Evolutionary conservation across 139 green algal species (phyloP), one percentile per base, ranked within the genome.

Genomic region (Chlorella sp.): DNA sequence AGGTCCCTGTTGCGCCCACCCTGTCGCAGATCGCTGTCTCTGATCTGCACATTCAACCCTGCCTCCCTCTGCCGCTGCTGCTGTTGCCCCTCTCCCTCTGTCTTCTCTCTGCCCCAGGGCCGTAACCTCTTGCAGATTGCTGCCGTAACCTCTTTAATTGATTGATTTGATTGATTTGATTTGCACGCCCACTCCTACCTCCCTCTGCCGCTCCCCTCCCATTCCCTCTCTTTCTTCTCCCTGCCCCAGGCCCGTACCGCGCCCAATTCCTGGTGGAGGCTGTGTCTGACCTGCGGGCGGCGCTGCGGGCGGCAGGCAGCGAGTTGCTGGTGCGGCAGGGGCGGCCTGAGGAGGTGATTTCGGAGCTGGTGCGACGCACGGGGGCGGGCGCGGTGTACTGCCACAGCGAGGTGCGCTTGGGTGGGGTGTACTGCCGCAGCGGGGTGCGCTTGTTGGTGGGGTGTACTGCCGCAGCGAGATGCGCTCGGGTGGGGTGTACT

Each of bases 271-370:
- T 97, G 48, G 26, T 93, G 26, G 79, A 97, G 87, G 95, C 92
- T 14, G 94, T 97, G 75, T 88, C 91, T 9, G 93, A 96, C 87
- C 86, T 96, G 88, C 91, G 94, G 5, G n/a, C 30, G 16, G 77
- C 75, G 60, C 89, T 96, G 85, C 80, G 90, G 18, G 60, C 64
- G 14, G 68, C 53, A 2, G 94, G 94, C 60, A 92, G 82, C 69
- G 94, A 96, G 48, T 92, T 96, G 61, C 48, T 96, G 1, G 89
- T 96, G 85, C 80, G 94, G 26, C n/a, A 96, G 37, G 94, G 94
- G 42, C 36, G 89, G 87, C 94, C 94, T 1, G 94, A 96, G 79
- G 94, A 97, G 84, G 66, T 88, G 83, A 39, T 88, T 30, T 66
- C 77, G 14, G 83, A 88, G 83, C 83, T 93, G 73, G 88, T 75